Evolutionary conservation across 768 basidiomycete species (phyloP).

Genomic region (Ramaria sp.): DNA sequence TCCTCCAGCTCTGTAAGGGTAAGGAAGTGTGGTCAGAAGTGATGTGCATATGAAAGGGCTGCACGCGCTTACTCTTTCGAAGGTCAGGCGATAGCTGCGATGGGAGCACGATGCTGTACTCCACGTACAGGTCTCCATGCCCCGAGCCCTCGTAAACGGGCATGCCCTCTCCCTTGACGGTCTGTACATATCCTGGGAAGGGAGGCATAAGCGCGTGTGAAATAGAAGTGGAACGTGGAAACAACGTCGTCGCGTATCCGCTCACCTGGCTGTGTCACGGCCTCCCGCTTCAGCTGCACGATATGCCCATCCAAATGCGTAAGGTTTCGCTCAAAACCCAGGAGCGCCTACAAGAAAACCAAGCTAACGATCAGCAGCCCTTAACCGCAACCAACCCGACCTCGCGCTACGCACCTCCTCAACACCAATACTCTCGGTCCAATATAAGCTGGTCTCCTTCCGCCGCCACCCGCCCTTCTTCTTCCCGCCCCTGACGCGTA

Average conservation of each 20-base stretch:
- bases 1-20: conserved; percentile 40
- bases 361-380: neutral
- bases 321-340: conserved; percentile 90
- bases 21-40: neutral
- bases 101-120: conserved; percentile 90
- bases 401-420: conserved; percentile 58
- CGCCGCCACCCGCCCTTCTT: conserved; percentile 75
- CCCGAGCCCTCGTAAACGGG: conserved; percentile 42
- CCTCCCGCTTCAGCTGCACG: conserved; percentile 56
- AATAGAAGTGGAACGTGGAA: too few species aligned
- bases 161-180: conserved; percentile 85
- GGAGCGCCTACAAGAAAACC: conserved; percentile 54
- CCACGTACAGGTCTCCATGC: conserved; percentile 81
- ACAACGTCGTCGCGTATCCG: neutral
- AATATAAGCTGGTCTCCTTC: conserved; percentile 86
- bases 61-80: conserved; percentile 53
- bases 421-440: conserved; percentile 82
- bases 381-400: neutral
- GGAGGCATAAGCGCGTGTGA: too few species aligned
- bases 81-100: conserved; percentile 53
- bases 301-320: conserved; percentile 86
- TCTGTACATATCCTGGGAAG: conserved; percentile 67
- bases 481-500: conserved; percentile 72
- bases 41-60: too few species aligned
- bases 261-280: conserved; percentile 87